These are phyloP conservation scores for Hypoxylon lienhwacheense DNA, from an alignment of 495 filamentous ascomycete species.

Conservation along the genomic window DNA sequence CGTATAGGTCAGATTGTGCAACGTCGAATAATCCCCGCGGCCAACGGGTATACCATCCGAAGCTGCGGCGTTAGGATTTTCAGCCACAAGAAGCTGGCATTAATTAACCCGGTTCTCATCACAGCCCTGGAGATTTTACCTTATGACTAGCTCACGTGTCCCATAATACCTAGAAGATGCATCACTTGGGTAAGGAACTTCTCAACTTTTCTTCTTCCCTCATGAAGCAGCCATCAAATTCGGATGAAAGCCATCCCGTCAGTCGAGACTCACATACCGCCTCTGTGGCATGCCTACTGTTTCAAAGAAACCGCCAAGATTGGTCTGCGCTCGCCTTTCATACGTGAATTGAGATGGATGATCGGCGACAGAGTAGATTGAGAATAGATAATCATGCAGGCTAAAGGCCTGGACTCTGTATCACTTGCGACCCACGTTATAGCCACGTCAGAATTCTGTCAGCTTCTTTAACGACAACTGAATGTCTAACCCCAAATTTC, in stretches of 20 bases:
- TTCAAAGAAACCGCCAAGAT: conserved; percentile 10
- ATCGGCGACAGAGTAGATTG: conserved; percentile 17
- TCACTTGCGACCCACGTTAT: conserved; percentile 26
- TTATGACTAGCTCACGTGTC: conserved; percentile 28
- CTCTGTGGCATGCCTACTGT: not conserved
- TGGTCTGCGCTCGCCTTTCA: conserved; percentile 4
- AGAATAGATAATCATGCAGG: conserved; percentile 1
- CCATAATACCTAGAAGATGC: too few relatives aligned
- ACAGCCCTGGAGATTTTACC: conserved; percentile 25
- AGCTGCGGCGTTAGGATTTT: conserved; percentile 27
- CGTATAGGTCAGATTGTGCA: conserved; percentile 11
- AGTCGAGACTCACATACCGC: conserved; percentile 2
- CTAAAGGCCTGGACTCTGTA: conserved; percentile 22
- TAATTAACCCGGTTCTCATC: conserved; percentile 18
- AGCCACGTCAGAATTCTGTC: conserved; percentile 32
- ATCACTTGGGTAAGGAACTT: too few relatives aligned
- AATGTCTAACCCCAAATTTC: conserved; percentile 5
- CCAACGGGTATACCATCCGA: conserved; percentile 12
- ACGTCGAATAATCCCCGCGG: conserved; percentile 3
- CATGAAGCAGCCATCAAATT: conserved; percentile 5
- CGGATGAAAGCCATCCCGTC: conserved; percentile 15
- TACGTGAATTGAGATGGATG: conserved; percentile 6
- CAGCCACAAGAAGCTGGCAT: conserved; percentile 16
- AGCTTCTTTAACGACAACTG: conserved; percentile 8
- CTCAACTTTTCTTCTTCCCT: too few relatives aligned